Evolutionary conservation across 2,329 filamentous ascomycete genomes (phyloP).

Genomic region (Alternaria triticimaculans): DNA sequence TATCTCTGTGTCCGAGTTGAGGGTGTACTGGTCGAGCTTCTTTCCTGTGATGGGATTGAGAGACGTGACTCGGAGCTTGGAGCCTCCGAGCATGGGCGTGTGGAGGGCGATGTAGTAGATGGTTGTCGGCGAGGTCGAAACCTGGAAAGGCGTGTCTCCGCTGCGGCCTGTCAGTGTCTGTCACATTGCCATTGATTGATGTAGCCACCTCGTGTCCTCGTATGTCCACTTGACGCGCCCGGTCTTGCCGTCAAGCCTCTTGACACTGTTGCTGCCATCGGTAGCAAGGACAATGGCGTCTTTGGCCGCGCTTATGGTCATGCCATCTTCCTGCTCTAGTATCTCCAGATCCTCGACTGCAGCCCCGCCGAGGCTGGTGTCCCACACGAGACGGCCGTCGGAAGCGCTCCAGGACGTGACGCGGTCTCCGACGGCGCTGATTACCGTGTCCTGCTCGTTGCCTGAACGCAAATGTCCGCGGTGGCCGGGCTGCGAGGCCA

Average conservation of each 20-base stretch:
- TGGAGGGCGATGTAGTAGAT: constrained; percentile 82
- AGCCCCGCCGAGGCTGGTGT: constrained; percentile 62
- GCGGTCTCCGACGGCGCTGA: constrained; percentile 72
- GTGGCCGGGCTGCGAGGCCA: constrained; percentile 55
- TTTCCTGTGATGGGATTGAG: constrained; percentile 77
- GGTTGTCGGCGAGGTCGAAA: constrained; percentile 70
- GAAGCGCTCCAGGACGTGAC: constrained; percentile 84
- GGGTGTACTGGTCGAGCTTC: constrained; percentile 71
- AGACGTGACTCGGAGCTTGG: constrained; percentile 76
- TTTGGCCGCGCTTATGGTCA: constrained; percentile 57
- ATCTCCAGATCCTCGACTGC: constrained; percentile 76
- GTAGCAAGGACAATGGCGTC: constrained; percentile 74
- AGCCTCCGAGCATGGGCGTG: constrained; percentile 66
- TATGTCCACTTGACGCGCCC: constrained; percentile 83
- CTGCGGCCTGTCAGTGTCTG: constrained; percentile 46
- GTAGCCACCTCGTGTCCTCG: constrained; percentile 63
- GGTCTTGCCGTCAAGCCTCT: constrained; percentile 73
- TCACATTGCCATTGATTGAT: neutral
- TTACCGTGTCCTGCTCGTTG: constrained; percentile 78
- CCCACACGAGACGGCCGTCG: constrained; percentile 81
- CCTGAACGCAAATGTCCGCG: constrained; percentile 68
- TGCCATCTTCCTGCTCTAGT: constrained; percentile 70
- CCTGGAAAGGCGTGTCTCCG: constrained; percentile 76
- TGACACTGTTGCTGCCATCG: constrained; percentile 65
- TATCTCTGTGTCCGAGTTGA: constrained; percentile 79